These are phyloP conservation scores for Exutisphaerella laricina DNA, from an alignment of 2,329 filamentous ascomycete genomes.

Conservation along the genomic window DNA sequence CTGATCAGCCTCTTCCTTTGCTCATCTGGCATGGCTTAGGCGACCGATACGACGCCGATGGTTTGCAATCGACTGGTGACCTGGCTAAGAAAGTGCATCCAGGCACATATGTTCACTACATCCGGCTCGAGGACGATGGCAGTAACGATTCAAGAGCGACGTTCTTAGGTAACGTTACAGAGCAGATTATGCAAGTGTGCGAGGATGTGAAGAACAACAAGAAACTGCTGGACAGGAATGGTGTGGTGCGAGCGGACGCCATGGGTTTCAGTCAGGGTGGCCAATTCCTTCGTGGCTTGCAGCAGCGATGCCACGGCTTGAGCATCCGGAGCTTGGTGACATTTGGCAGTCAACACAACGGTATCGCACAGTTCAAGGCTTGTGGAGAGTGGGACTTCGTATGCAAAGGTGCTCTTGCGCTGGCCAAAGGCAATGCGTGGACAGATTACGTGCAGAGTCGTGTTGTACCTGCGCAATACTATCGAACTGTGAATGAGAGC, in stretches of 20 bases:
- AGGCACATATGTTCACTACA: slow-evolving; percentile 76
- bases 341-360: slow-evolving; percentile 87
- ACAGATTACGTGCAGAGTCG: slow-evolving; percentile 67
- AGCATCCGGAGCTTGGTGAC: slow-evolving; percentile 75
- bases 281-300: slow-evolving; percentile 86
- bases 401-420: slow-evolving; percentile 71
- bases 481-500: slow-evolving; percentile 59
- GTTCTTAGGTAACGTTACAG: slow-evolving; percentile 84
- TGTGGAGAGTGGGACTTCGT: slow-evolving; percentile 70
- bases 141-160: slow-evolving; percentile 70
- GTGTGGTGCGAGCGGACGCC: slow-evolving; percentile 59
- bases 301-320: slow-evolving; percentile 86
- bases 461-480: slow-evolving; percentile 93
- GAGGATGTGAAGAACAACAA: slow-evolving; percentile 66
- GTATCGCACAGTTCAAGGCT: slow-evolving; percentile 74
- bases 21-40: slow-evolving; percentile 91
- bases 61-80: slow-evolving; percentile 64
- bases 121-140: slow-evolving; percentile 63
- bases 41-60: slow-evolving; percentile 70
- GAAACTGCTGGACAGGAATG: slow-evolving; percentile 59
- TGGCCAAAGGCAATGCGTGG: slow-evolving; percentile 79
- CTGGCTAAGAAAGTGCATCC: slow-evolving; percentile 69
- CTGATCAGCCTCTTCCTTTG: slow-evolving; percentile 62
- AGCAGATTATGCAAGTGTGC: slow-evolving; percentile 73
- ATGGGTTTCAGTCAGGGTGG: slow-evolving; percentile 94